Evolutionary conservation across 495 filamentous ascomycete genomes (phyloP), one percentile per base, ranked within the genome.

Genomic region (Aspergillus wentii): DNA sequence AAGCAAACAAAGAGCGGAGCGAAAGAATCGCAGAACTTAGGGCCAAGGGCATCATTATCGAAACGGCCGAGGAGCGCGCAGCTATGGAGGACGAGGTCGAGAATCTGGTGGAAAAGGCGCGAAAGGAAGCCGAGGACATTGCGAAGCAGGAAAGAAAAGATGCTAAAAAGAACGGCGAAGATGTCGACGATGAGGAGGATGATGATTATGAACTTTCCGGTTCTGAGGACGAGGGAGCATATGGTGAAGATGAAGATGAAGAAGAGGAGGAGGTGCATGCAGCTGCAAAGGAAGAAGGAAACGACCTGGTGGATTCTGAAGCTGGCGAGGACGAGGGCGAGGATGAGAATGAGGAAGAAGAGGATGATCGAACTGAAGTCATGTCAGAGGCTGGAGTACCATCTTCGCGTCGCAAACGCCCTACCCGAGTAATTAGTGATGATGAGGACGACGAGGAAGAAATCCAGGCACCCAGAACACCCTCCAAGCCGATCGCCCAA

Each of bases 11-110:
- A 21, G 89, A 90, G 53, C 74, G 87, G n/a, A 78, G 80, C 30
- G 83, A 87, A 47, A 82, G 81, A 40, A 74, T 97, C 11, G 78
- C 86, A 41, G 77, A 83, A 41, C 69, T 97, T 17, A 72, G 75
- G 38, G 79, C 81, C 14, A 85, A 82, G 54, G 92, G 92, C 20
- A 71, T 97, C 11, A 65, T 84, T 28, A 68, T 96, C n/a, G 83
- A 86, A 47, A 95, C 86, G 1, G 76, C 80, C 4, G 92, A 95
- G 57, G 89, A 99, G 48, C 73, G 86, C 40, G 81, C 85, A 45
- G 78, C 79, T 9, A 83, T 91, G 54, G 78, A 82, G 53, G 79
- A 82, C 17, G 78, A 89, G 41, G 76, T 95, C 15, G 94, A 97
- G 44, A 80, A 95, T 46, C 70, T 96, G 25, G 70, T 98, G 21